Evolutionary conservation across 768 basidiomycete genomes (phyloP).

Genomic region (Leccinum barrowsii): DNA sequence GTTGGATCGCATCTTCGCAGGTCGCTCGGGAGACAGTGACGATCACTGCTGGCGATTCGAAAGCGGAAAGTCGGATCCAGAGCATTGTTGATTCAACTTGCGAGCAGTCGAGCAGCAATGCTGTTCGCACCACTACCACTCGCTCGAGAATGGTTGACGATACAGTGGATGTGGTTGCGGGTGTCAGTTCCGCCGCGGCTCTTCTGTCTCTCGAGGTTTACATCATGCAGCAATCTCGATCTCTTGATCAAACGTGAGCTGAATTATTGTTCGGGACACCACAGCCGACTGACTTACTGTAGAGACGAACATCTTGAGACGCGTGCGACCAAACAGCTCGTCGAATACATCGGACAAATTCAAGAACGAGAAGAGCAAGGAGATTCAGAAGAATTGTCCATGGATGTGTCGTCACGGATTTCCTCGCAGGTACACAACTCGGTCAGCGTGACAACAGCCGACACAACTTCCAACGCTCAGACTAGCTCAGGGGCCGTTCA

Average conservation of each 20-base stretch:
- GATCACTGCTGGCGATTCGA: not conserved
- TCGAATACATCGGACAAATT: not conserved
- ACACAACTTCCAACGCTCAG: not conserved
- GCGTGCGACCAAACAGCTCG: not conserved
- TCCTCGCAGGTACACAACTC: not conserved
- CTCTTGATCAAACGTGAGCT: not conserved
- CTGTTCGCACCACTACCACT: not conserved
- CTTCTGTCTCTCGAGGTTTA: not conserved
- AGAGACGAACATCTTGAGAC: not conserved
- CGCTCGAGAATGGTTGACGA: not conserved
- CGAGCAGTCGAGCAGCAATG: not conserved
- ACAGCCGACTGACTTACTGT: not conserved
- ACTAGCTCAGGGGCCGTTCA: not conserved
- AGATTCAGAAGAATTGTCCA: not conserved
- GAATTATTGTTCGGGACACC: not conserved
- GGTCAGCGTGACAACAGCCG: not conserved
- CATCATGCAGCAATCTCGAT: not conserved
- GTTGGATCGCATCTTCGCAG: not conserved
- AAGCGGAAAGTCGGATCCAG: not conserved
- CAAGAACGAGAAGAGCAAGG: not conserved
- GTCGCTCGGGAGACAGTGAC: not conserved
- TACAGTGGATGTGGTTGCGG: not conserved
- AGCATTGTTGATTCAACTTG: not conserved
- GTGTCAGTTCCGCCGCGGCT: not conserved
- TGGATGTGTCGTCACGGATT: not conserved